These are phyloP conservation scores for Alnus rubra DNA, from an alignment of 306 rosid genomes.

Conservation along the genomic window DNA sequence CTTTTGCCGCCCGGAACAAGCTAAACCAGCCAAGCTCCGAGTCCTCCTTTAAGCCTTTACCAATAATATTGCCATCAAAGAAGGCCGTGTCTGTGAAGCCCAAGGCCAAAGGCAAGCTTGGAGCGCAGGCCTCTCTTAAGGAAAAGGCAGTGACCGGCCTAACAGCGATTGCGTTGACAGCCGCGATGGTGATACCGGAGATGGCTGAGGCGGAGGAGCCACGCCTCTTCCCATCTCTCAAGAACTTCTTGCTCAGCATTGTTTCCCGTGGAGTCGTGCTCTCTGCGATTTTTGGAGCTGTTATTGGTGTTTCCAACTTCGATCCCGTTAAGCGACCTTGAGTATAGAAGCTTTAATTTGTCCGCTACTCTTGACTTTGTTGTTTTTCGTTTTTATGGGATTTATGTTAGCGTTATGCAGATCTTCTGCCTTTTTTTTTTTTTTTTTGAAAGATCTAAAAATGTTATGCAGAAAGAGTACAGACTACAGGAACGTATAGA, in stretches of 20 bases:
- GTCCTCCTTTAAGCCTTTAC: conserved; percentile 33
- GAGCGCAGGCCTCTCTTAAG: conserved; percentile 51
- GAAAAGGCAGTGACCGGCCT: conserved; percentile 55
- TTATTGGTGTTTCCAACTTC: conserved; percentile 58
- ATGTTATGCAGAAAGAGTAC: too few species aligned
- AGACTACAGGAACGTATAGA: too few species aligned
- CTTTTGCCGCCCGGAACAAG: conserved; percentile 31
- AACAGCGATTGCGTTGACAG: conserved; percentile 49
- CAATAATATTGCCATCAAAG: conserved; percentile 31
- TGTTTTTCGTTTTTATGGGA: too few species aligned
- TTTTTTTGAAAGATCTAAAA: too few species aligned
- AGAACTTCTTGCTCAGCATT: conserved; percentile 68
- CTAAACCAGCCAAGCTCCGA: conserved; percentile 5
- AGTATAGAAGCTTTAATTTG: too few species aligned
- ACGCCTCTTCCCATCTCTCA: conserved; percentile 60
- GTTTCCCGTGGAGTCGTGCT: conserved; percentile 66
- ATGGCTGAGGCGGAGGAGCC: conserved; percentile 65
- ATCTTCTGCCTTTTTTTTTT: too few species aligned
- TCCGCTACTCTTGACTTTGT: too few species aligned
- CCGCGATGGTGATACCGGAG: conserved; percentile 61
- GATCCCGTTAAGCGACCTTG: conserved; percentile 64
- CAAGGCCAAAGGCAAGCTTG: conserved; percentile 34
- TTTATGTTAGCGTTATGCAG: too few species aligned
- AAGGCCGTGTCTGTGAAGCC: conserved; percentile 20
- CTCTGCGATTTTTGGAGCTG: conserved; percentile 50